phyloP scores from a whole-genome alignment of 768 basidiomycete species.

The Lyophyllum shimeji region DNA sequence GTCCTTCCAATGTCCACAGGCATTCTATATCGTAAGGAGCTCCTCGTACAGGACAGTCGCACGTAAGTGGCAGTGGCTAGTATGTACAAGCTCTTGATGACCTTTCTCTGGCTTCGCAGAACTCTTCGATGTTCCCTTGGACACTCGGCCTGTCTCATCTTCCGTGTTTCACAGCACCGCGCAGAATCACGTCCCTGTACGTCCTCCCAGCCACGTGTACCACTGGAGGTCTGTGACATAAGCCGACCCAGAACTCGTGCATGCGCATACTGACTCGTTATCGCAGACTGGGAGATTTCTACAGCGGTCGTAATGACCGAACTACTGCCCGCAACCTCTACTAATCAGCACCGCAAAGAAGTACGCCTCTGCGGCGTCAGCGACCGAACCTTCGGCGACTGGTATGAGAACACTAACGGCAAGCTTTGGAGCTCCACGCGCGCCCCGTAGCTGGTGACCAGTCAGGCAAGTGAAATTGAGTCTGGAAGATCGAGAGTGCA shows the following conservation, averaged over 20 bases:
- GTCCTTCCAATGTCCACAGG: neutral
- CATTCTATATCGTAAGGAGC: slow-evolving; percentile 33
- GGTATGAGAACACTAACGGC: slow-evolving; percentile 57
- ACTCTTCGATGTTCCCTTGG: slow-evolving; percentile 46
- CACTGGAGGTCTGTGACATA: slow-evolving; percentile 41
- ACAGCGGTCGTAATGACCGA: slow-evolving; percentile 53
- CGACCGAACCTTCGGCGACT: slow-evolving; percentile 42
- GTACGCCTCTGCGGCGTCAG: slow-evolving; percentile 46
- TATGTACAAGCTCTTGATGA: neutral
- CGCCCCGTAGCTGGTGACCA: slow-evolving; percentile 61
- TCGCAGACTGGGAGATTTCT: slow-evolving; percentile 58
- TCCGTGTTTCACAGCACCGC: neutral
- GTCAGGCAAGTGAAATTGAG: slow-evolving; percentile 29
- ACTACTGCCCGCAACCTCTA: slow-evolving; percentile 43
- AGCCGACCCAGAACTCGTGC: neutral
- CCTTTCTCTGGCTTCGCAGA: slow-evolving; percentile 23
- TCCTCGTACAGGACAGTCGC: slow-evolving; percentile 49
- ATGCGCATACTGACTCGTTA: neutral
- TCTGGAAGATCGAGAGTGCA: neutral
- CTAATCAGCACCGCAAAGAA: slow-evolving; percentile 50
- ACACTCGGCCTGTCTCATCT: slow-evolving; percentile 38
- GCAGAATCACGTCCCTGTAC: neutral
- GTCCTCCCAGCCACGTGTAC: slow-evolving; percentile 45
- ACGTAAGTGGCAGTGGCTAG: slow-evolving; percentile 30
- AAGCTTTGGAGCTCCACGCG: slow-evolving; percentile 45